Evolutionary conservation across 2,329 filamentous ascomycete genomes (phyloP).

Genomic region (Bertia moriformis): DNA sequence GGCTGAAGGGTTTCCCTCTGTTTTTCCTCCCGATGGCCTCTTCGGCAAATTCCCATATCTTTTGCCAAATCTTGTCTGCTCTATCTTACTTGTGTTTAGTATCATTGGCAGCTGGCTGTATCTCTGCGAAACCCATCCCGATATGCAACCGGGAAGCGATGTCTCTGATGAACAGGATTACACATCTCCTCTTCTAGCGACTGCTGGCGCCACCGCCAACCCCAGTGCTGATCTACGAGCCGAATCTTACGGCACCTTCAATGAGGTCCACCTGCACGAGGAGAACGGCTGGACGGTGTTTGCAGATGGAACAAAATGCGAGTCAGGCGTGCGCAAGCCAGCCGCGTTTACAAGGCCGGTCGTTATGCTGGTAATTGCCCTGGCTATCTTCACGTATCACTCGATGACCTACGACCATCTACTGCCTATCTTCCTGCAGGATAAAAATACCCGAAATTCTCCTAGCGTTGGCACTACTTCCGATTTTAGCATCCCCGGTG

Average conservation of each 20-base stretch:
- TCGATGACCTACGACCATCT: conserved; percentile 91
- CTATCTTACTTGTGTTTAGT: conserved; percentile 13
- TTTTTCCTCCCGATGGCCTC: conserved; percentile 53
- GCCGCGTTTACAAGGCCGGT: conserved; percentile 49
- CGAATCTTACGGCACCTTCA: conserved; percentile 69
- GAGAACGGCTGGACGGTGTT: conserved; percentile 9
- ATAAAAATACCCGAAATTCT: conserved; percentile 36
- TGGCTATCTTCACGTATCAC: conserved; percentile 87
- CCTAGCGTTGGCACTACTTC: conserved; percentile 13
- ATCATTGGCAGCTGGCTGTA: conserved; percentile 69
- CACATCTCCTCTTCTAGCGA: conserved; percentile 51
- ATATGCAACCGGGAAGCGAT: conserved; percentile 38
- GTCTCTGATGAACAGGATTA: conserved; percentile 1
- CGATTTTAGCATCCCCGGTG: conserved; percentile 42
- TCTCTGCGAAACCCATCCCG: conserved; percentile 78
- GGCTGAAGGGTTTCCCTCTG: conserved; percentile 53
- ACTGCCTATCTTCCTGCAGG: conserved; percentile 83
- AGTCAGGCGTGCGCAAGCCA: conserved; percentile 20
- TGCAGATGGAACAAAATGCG: conserved; percentile 28
- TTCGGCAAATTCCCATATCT: conserved; percentile 76
- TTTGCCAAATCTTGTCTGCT: conserved; percentile 77
- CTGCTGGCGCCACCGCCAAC: conserved; percentile 60
- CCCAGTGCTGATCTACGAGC: conserved; percentile 58
- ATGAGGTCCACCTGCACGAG: conserved; percentile 20
- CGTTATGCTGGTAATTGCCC: conserved; percentile 61